Base-by-base conservation (phyloP, 352 stramenopile species). In the Phytophthora rubi region DNA sequence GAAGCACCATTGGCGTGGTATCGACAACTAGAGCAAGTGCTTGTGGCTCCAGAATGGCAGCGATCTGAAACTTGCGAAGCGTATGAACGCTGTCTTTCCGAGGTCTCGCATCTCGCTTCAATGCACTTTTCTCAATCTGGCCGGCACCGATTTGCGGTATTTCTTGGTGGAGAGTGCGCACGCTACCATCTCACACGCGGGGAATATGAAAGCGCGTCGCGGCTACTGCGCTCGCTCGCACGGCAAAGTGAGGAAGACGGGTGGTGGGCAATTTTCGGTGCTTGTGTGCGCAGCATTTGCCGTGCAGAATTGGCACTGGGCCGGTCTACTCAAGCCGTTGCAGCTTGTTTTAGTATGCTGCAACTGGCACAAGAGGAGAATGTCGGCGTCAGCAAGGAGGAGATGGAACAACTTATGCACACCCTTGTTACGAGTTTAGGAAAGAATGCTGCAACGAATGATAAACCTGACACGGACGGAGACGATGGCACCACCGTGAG, bases 191-290 rank as follows among this genome's bases (percentile, higher is more conserved):
- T 88, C 7, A 70, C 67, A 13, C 75, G 81, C 28, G 71, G 69
- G 1, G 82, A 91, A 48, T 92, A 85, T 39, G 83, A 92, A 57
- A 90, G 76, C 37, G 85, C 85, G 3, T 92, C 83, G 0, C 74
- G 83, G 6, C 62, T 93, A 2, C 79, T 93, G n/a, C 82, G 85
- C 4, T 90, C 84, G 0, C 80, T 92, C 8, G 80, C 84, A 8
- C 79, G 83, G 4, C 88, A 93, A 70, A 91, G 82, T 47, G 76
- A 93, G 57, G 82, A 91, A 68, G 88, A 95, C 68, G 87, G 90
- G 10, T 95, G 88, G 88, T 91, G 81, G 79, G 35, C 26, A 2
- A 84, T 93, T 12, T 82, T 88, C 59, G 74, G 72, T 33, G 77
- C 79, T 51, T 89, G 74, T 53, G 75, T 89, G 9, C 79, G 70